A percentile compares a stretch with the other conserved stretches of the same genome.
Conservation (phyloP, 352 stramenopile species). For the Phytophthora podocarpi region DNA sequence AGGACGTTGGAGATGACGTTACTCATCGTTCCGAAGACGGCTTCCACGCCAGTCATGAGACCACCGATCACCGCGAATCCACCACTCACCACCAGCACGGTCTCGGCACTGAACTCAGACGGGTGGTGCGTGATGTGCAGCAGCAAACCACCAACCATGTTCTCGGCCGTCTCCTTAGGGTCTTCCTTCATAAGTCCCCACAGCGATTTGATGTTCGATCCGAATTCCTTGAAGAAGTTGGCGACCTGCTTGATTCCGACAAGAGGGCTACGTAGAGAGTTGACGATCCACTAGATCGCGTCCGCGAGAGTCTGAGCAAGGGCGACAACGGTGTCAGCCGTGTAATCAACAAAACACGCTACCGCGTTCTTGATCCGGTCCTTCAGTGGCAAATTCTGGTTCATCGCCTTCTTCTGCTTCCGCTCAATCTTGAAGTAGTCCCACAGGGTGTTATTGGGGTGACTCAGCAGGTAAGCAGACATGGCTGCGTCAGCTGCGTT, state of each 20-base stretch:
- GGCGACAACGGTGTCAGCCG: conserved; percentile 15
- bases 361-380: conserved; percentile 10
- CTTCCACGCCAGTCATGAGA: conserved; percentile 23
- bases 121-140: conserved; percentile 32
- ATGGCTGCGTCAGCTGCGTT: conserved; percentile 29
- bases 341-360: conserved; percentile 17
- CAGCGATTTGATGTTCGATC: conserved; percentile 20
- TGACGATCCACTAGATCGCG: conserved; percentile 25
- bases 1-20: conserved; percentile 17
- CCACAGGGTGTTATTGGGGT: conserved; percentile 34
- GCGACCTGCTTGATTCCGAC: conserved; percentile 16
- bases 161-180: conserved; percentile 23
- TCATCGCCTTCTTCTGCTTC: conserved; percentile 18
- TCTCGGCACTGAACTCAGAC: conserved; percentile 32
- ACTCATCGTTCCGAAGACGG: conserved; percentile 27
- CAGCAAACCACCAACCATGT: conserved; percentile 31
- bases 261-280: conserved; percentile 20
- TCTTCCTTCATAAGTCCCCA: conserved; percentile 28
- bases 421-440: conserved; percentile 36
- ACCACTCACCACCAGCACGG: conserved; percentile 12
- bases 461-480: conserved; percentile 27
- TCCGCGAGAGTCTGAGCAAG: conserved; percentile 21
- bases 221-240: conserved; percentile 23
- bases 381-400: conserved; percentile 10
- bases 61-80: conserved; percentile 28